These are phyloP conservation scores for Lachnellula cervina DNA, from an alignment of 2,329 filamentous ascomycete genomes.

Conservation along the genomic window DNA sequence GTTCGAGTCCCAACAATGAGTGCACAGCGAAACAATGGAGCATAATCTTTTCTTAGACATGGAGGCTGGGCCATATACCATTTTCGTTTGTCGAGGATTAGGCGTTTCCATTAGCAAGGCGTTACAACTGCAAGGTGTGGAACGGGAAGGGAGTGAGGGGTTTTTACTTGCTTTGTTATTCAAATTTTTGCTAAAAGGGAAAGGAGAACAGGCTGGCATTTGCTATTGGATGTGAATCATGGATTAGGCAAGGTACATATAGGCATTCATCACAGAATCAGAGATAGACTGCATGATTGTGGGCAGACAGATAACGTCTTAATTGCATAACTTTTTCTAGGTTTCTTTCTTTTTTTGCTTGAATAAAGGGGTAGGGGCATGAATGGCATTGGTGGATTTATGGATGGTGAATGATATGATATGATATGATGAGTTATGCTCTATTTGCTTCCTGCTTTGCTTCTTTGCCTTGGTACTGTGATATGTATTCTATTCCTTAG, in stretches of 20 bases:
- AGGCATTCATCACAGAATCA: not conserved
- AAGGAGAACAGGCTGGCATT: not conserved
- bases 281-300: not conserved
- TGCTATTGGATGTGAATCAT: not conserved
- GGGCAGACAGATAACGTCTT: not conserved
- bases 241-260: not conserved
- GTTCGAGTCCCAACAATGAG: not conserved
- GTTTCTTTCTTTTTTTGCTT: not conserved
- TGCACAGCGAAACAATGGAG: not conserved
- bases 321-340: not conserved
- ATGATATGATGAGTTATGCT: no score
- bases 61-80: conserved; percentile 15
- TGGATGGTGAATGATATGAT: not conserved
- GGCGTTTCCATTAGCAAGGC: conserved; percentile 16
- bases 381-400: not conserved
- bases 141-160: not conserved
- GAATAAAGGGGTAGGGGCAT: not conserved
- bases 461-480: no score
- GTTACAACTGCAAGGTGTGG: conserved; percentile 6
- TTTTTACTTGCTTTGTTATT: not conserved
- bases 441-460: no score
- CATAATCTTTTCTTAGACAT: not conserved
- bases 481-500: no score
- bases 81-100: conserved; percentile 5
- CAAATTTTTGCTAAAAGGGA: not conserved